phyloP scores from a whole-genome alignment of 768 basidiomycete genomes.

The Pisolithus orientalis region DNA sequence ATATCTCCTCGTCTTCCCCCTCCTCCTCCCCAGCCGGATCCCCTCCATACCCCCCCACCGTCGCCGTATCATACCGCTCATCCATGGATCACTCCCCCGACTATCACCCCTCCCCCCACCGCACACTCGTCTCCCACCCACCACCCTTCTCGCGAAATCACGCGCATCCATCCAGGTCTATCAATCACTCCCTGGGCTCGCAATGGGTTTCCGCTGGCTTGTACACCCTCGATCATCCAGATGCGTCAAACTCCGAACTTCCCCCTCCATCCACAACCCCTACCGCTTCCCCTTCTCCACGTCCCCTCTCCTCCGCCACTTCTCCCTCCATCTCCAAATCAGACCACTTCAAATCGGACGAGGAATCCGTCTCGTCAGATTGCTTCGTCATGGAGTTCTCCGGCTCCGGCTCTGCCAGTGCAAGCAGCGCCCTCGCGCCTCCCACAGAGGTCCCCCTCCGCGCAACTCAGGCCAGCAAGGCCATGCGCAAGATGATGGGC shows the following conservation, averaged over 20 bases:
- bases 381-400: constrained; percentile 33
- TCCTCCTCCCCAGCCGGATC: constrained; percentile 19
- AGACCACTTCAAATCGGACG: constrained; percentile 25
- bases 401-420: constrained; percentile 24
- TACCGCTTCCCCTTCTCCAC: constrained; percentile 30
- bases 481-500: constrained; percentile 74
- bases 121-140: constrained; percentile 8
- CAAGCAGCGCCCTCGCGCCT: constrained; percentile 37
- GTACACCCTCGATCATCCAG: constrained; percentile 28
- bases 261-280: constrained; percentile 24
- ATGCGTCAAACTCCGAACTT: constrained; percentile 29
- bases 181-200: constrained; percentile 7
- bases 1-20: constrained; percentile 16
- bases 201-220: constrained; percentile 23
- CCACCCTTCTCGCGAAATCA: constrained; percentile 12
- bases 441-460: constrained; percentile 68
- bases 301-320: constrained; percentile 29
- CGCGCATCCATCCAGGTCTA: constrained; percentile 7
- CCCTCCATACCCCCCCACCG: constrained; percentile 7
- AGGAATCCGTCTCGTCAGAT: constrained; percentile 19
- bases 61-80: constrained; percentile 5
- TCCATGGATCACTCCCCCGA: constrained; percentile 13
- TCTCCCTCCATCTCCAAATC: constrained; percentile 16
- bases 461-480: constrained; percentile 63
- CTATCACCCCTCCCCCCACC: constrained; percentile 16